Base-by-base conservation (phyloP, 1,284 basidiomycete species). In the Amylostereum chailletii region DNA sequence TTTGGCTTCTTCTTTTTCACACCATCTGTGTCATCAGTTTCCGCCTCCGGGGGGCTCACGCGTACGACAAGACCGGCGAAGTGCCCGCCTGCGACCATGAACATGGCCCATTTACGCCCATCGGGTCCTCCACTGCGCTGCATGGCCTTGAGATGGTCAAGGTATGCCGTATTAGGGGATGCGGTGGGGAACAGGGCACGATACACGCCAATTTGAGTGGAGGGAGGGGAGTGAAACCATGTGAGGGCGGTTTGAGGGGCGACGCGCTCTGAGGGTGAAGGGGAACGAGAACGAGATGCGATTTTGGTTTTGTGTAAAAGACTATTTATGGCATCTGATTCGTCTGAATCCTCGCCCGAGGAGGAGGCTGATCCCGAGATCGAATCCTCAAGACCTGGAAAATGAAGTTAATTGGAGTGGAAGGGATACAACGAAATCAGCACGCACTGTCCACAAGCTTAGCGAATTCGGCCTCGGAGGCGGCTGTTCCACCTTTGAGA, bases 21-120 rank as follows among this genome's bases (percentile, higher is more conserved):
- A 34, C 53, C 63, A 31, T 65, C 67, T 36, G 74, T 67, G 38
- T 62, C 69, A 30, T 69, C 70, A 38, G 72, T 66, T 19, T 74
- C 73, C 30, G 74, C 69, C 52, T 74, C 61, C 62, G 76, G 53
- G 55, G 74, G 64, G 54, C 79, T 79, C 27, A 90, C 86, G 32
- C 82, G 72, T 3, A 93, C 85, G 31, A 98, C 76, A 49, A 92
- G 86, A 10, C 93, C 94, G 5, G 95, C 94, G 69, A 99, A 99
- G 67, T 99, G 94, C 9, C 95, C 95, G 4, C 96, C 94, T 1
- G 95, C 95, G 41, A 90, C 83, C 90, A 98, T 94, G 60, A 98
- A 86, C 72, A 98, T 67, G 0, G 93, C 91, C 87, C 94, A 95
- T 52, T 81, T 86, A 19, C 93, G 74, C 34, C 86, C 90, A 30